Conservation (phyloP, 1,284 basidiomycete genomes). For the Veloboletus limbatus region DNA sequence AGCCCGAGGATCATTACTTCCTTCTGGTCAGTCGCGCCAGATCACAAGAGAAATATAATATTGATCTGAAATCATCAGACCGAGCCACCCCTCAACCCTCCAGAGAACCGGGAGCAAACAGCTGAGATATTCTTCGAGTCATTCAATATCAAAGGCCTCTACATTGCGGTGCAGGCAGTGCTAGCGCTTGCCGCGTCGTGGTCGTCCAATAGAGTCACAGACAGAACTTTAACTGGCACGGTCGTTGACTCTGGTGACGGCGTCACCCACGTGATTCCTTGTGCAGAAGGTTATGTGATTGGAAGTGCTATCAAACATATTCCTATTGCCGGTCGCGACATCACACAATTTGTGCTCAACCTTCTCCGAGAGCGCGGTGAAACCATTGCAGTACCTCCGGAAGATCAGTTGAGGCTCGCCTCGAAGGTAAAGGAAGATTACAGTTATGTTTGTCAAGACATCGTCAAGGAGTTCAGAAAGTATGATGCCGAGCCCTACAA, state of each 20-base stretch:
- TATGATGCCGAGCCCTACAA: conserved; percentile 97
- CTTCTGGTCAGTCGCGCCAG: conserved; percentile 68
- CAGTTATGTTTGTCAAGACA: conserved; percentile 98
- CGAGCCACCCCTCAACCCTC: conserved; percentile 96
- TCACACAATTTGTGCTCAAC: conserved; percentile 96
- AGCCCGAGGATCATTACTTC: conserved; percentile 99
- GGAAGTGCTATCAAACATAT: conserved; percentile 99
- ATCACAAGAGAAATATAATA: neutral
- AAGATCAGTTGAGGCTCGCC: conserved; percentile 91
- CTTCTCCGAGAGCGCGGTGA: conserved; percentile 95
- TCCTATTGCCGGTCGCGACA: conserved; percentile 97
- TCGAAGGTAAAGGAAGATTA: conserved; percentile 98
- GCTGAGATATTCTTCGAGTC: conserved; percentile 99
- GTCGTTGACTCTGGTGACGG: conserved; percentile 99
- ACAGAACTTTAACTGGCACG: conserved; percentile 94
- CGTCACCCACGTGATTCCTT: conserved; percentile 96
- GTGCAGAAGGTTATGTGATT: conserved; percentile 98
- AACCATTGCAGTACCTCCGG: conserved; percentile 87
- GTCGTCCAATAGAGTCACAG: conserved; percentile 90
- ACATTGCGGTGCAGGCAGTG: conserved; percentile 99
- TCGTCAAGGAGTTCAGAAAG: conserved; percentile 98
- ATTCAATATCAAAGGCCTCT: conserved; percentile 96
- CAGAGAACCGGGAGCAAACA: conserved; percentile 98
- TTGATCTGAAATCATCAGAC: conserved; percentile 55
- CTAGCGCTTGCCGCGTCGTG: conserved; percentile 98